phyloP scores from a whole-genome alignment of 1,139 yeast genomes.

The Taphrina pruni region DNA sequence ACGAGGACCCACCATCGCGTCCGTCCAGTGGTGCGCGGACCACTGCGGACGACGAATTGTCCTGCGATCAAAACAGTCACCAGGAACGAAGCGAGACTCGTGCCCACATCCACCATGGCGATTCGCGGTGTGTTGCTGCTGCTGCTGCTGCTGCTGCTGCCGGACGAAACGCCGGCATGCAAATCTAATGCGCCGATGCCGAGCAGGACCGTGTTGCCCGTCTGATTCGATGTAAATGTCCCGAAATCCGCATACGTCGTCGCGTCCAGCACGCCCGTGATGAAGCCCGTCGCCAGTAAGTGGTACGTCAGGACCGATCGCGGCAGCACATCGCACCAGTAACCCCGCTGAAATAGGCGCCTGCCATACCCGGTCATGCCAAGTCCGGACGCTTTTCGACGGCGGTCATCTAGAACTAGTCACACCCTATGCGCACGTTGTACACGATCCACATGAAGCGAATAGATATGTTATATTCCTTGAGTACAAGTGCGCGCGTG shows the following conservation, averaged over 20 bases:
- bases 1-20: conserved; percentile 28
- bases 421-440: too few relatives aligned
- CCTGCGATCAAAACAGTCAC: conserved; percentile 18
- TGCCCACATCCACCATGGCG: conserved; percentile 22
- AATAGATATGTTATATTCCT: too few relatives aligned
- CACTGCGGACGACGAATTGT: conserved; percentile 1
- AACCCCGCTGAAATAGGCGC: neutral
- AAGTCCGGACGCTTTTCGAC: too few relatives aligned
- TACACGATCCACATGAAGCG: too few relatives aligned
- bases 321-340: conserved; percentile 22
- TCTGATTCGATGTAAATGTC: conserved; percentile 36
- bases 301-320: conserved; percentile 17
- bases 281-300: conserved; percentile 37
- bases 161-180: too few relatives aligned
- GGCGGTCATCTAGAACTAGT: too few relatives aligned
- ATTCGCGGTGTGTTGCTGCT: neutral
- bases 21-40: conserved; percentile 9
- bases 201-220: conserved; percentile 31
- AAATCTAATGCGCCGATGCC: conserved; percentile 17
- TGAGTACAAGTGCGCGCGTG: too few relatives aligned
- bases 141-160: neutral
- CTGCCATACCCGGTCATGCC: neutral
- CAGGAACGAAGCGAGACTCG: conserved; percentile 24
- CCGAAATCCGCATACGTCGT: conserved; percentile 37
- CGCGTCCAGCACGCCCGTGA: conserved; percentile 34